Evolutionary conservation across 2,329 filamentous ascomycete species (phyloP).

Genomic region (Colletotrichum sp.): DNA sequence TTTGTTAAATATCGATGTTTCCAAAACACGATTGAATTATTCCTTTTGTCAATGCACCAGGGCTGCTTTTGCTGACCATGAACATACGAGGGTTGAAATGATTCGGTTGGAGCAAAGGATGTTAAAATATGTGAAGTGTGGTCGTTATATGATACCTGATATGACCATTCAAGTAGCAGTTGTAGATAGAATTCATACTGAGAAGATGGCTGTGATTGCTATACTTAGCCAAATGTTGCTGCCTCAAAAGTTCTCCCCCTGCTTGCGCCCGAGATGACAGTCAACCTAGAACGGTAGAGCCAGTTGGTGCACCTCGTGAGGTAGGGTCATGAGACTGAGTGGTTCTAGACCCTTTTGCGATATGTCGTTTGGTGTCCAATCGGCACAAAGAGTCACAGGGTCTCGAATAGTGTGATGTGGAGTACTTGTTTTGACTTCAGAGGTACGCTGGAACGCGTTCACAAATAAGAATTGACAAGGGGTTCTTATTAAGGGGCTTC

Average conservation of each 20-base stretch:
- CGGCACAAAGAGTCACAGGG: background rate
- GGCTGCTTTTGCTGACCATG: background rate
- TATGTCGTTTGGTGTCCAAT: background rate
- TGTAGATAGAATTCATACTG: background rate
- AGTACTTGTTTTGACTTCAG: background rate
- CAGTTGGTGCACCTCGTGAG: background rate
- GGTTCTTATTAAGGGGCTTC: background rate
- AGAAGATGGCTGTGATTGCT: background rate
- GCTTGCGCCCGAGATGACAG: background rate
- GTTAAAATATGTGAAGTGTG: background rate
- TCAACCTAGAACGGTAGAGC: background rate
- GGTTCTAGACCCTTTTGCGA: background rate
- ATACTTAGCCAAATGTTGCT: background rate
- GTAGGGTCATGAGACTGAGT: background rate
- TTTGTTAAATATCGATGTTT: background rate
- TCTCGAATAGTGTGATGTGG: background rate
- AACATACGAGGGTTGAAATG: background rate
- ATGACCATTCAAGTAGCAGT: background rate
- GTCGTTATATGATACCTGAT: background rate
- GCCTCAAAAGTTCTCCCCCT: background rate
- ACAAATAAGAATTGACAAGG: background rate
- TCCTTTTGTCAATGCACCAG: background rate
- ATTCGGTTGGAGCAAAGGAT: background rate
- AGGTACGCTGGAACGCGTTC: background rate
- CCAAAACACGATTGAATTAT: background rate